A percentile compares a stretch with the other conserved stretches of the same genome.
Conservation (phyloP, 345 rosid species). For the Lumnitzera racemosa region DNA sequence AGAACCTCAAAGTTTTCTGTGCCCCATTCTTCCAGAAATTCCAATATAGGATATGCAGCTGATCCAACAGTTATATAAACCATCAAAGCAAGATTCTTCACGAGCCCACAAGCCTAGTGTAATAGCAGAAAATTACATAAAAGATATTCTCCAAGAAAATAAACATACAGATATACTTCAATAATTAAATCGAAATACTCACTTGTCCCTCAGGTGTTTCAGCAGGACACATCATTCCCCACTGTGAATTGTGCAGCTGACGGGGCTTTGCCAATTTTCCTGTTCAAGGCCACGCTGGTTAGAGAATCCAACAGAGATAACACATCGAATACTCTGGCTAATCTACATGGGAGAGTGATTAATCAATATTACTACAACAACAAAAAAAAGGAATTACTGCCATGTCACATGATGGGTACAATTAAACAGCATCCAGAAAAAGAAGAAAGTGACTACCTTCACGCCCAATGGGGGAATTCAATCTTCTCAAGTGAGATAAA, state of each 20-base stretch:
- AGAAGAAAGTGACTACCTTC: slow-evolving; percentile 55
- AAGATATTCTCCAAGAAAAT: no score
- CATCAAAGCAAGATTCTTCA: slow-evolving; percentile 96
- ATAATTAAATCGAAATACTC: slow-evolving; percentile 8
- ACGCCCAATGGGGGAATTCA: slow-evolving; percentile 97
- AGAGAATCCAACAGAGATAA: background rate
- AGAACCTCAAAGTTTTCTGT: slow-evolving; percentile 93
- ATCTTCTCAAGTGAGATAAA: slow-evolving; percentile 87
- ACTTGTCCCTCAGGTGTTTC: slow-evolving; percentile 99
- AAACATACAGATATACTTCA: no score
- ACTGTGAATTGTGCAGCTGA: slow-evolving; percentile 97
- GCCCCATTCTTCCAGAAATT: slow-evolving; percentile 97
- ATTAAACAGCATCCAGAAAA: slow-evolving; percentile 3
- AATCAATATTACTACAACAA: no score
- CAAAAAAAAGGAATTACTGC: background rate
- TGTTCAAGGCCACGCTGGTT: slow-evolving; percentile 21
- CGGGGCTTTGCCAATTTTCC: slow-evolving; percentile 98
- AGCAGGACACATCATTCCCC: slow-evolving; percentile 99
- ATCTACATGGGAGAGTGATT: background rate
- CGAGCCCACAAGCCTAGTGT: slow-evolving; percentile 89
- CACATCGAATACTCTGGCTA: background rate
- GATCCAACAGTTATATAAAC: slow-evolving; percentile 97
- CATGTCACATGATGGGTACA: background rate
- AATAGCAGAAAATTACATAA: background rate
- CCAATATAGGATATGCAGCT: slow-evolving; percentile 88